Evolutionary conservation across 2,329 filamentous ascomycete genomes (phyloP), one percentile per base, ranked within the genome.

Genomic region (Hypoxylon sp.): DNA sequence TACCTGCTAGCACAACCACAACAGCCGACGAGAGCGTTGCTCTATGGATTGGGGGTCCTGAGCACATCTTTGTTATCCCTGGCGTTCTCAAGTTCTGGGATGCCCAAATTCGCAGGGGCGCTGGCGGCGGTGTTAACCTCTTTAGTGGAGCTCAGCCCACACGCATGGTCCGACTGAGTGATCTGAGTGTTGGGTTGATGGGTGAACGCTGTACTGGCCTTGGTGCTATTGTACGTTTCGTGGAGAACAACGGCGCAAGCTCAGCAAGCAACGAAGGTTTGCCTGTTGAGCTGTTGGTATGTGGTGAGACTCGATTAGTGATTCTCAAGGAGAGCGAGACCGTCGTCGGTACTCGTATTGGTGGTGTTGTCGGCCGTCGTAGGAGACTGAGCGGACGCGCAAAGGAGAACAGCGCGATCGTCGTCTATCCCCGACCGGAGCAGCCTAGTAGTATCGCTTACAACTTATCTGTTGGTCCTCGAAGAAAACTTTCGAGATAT

Each of bases 81-180:
- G 74, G 75, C 0, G 69, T 85, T 5, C 70, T 77, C 4, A 76
- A 76, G 9, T 85, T 84, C 67, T 84, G 82, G 81, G 81, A 84
- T 25, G 77, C 81, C 1, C 81, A 84, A 57, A 71, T 81, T 7
- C 78, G 79, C 8, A 78, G 76, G 54, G 73, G 75, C 9, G 69
- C 69, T 5, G 76, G 77, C n/a, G 75, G 75, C 8, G 76, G 78
- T 1, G 76, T 78, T 5, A 82, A 82, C 46, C 68, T 83, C 2
- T 84, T 84, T 59, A 80, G 77, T 50, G 79, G 80, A 35, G 71
- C 78, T 0, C 79, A 80, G 46, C 78, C 79, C 0, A 77, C 76
- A 1, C 75, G 78, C 36, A 84, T 84, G 79, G 64, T 81, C 8
- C 81, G 80, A 37, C 67, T 85, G 3, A 72, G 72, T 11, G 80